A percentile compares a stretch with the other conserved stretches of the same genome.
phyloP scores from a whole-genome alignment of 1,139 yeast species.

The Debaryomycetaceae sp. region DNA sequence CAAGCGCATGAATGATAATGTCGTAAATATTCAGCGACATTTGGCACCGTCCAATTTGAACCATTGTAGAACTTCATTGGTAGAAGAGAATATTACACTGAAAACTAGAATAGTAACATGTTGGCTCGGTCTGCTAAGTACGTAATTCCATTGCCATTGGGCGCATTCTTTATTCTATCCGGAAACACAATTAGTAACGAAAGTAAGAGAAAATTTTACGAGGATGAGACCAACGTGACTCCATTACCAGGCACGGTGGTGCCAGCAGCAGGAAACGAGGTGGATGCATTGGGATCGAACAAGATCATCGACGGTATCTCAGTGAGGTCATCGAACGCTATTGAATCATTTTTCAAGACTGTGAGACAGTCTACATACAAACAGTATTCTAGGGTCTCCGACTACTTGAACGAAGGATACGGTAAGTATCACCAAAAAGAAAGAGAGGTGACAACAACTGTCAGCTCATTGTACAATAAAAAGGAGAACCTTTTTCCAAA shows the following conservation, averaged over 20 bases:
- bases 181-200: slow-evolving; percentile 19
- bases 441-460: slow-evolving; percentile 60
- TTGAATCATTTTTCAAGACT: slow-evolving; percentile 47
- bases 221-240: slow-evolving; percentile 48
- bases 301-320: slow-evolving; percentile 55
- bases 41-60: not conserved
- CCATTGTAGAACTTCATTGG: not conserved
- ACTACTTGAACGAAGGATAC: slow-evolving; percentile 36
- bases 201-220: slow-evolving; percentile 54
- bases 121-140: not conserved
- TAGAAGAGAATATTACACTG: not conserved
- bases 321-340: slow-evolving; percentile 47
- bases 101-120: not conserved
- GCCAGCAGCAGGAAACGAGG: slow-evolving; percentile 49
- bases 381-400: slow-evolving; percentile 13
- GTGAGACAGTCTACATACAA: slow-evolving; percentile 37
- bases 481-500: slow-evolving; percentile 79
- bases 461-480: slow-evolving; percentile 66
- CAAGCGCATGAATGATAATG: not conserved
- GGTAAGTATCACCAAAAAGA: slow-evolving; percentile 57
- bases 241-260: slow-evolving; percentile 54
- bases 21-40: not conserved
- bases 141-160: slow-evolving; percentile 1
- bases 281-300: slow-evolving; percentile 39
- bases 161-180: slow-evolving; percentile 1